phyloP scores from a whole-genome alignment of 441 rosid genomes.

The Erodium texanum region DNA sequence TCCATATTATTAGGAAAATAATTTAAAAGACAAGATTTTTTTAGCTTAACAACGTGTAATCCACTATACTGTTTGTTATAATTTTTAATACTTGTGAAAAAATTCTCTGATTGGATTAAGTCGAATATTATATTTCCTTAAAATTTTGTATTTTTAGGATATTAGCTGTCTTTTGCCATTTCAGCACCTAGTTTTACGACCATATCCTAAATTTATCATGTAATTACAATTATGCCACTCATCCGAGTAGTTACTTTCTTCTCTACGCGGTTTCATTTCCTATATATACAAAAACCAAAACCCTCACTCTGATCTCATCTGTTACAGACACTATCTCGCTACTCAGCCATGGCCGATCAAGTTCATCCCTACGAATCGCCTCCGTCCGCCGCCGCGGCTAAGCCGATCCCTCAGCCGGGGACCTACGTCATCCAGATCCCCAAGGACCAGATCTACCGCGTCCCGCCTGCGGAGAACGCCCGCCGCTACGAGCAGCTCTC shows the following conservation, averaged over 20 bases:
- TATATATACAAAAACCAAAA: not conserved
- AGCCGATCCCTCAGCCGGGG: slow-evolving; percentile 30
- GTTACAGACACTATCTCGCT: not conserved
- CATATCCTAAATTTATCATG: not conserved
- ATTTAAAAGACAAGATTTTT: no score
- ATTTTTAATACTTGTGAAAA: no score
- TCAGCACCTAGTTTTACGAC: not conserved
- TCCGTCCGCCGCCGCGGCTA: slow-evolving; percentile 12
- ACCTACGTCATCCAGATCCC: slow-evolving; percentile 83
- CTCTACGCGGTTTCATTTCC: not conserved
- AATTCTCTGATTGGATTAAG: no score
- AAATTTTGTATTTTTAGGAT: no score
- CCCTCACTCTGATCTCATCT: not conserved
- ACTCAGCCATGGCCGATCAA: slow-evolving; percentile 21
- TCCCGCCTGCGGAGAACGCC: slow-evolving; percentile 73
- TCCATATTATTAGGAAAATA: no score
- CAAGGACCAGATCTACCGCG: slow-evolving; percentile 72
- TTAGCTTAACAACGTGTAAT: no score
- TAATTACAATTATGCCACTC: not conserved
- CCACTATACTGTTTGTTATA: no score
- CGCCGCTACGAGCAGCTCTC: slow-evolving; percentile 41
- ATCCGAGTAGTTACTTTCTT: not conserved
- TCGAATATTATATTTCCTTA: no score
- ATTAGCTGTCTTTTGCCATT: no score
- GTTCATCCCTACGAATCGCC: slow-evolving; percentile 27